These are phyloP conservation scores for Hypoxylon cercidicola DNA, from an alignment of 495 filamentous ascomycete genomes.

Conservation along the genomic window DNA sequence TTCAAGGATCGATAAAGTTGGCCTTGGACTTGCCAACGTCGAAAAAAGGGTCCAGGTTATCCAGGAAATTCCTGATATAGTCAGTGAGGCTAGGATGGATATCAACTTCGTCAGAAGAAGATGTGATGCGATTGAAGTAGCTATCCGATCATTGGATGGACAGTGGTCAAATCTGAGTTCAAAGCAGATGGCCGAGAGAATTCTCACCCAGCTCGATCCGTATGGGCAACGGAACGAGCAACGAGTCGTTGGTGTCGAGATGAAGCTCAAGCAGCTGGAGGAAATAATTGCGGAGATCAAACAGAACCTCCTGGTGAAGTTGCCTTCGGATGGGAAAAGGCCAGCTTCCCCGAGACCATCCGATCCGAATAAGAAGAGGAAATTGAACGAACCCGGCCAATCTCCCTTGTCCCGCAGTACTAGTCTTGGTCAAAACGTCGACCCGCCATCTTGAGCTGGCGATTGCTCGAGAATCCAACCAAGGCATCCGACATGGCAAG, in stretches of 20 bases:
- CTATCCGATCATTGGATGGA: conserved; percentile 21
- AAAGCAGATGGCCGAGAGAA: conserved; percentile 39
- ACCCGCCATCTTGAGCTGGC: not conserved
- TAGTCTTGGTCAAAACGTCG: not conserved
- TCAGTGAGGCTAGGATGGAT: conserved; percentile 5
- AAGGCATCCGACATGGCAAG: not conserved
- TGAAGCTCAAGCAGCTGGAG: conserved; percentile 11
- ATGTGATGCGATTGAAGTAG: conserved; percentile 25
- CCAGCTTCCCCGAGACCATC: conserved; percentile 12
- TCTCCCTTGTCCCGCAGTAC: conserved; percentile 1
- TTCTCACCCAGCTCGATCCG: conserved; percentile 26
- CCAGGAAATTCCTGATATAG: conserved; percentile 5
- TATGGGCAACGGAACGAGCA: conserved; percentile 23
- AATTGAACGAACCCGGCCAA: conserved; percentile 16
- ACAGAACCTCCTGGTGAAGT: not conserved
- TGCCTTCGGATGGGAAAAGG: conserved; percentile 15
- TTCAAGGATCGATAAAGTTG: conserved; percentile 20
- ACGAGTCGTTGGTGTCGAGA: conserved; percentile 20
- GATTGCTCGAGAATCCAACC: not conserved
- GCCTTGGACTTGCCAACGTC: conserved; percentile 3
- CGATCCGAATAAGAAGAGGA: conserved; percentile 26
- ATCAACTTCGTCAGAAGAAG: conserved; percentile 24
- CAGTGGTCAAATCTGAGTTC: conserved; percentile 41
- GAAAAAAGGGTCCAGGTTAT: not conserved
- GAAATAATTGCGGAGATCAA: conserved; percentile 3